phyloP scores from a whole-genome alignment of 352 stramenopile genomes.

The Pythium grandisporangium region DNA sequence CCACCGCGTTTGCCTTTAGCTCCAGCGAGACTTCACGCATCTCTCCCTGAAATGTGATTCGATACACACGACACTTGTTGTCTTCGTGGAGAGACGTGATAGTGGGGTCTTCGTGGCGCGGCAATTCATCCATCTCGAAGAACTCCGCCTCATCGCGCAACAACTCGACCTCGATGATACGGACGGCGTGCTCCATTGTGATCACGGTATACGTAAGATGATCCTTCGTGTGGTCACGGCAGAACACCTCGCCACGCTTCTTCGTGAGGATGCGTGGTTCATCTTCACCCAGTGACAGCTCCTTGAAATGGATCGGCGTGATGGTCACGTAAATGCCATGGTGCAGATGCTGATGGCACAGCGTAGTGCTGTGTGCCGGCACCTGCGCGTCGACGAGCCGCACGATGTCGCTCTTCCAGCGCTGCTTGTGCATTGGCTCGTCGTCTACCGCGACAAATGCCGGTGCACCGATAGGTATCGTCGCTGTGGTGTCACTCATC shows the following conservation, averaged over 20 bases:
- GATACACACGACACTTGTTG: constrained; percentile 32
- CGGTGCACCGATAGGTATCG: no score
- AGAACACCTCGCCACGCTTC: constrained; percentile 12
- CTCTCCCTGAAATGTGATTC: constrained; percentile 18
- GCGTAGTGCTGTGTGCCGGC: constrained; percentile 9
- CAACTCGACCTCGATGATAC: constrained; percentile 45
- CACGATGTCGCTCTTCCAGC: constrained; percentile 10
- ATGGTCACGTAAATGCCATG: constrained; percentile 15
- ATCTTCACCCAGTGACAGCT: constrained; percentile 5
- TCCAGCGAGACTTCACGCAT: constrained; percentile 14
- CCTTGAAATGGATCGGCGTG: constrained; percentile 5
- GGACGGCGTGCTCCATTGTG: constrained; percentile 20
- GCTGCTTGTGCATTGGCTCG: constrained; percentile 14
- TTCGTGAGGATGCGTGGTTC: constrained; percentile 5
- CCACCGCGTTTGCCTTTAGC: constrained; percentile 17
- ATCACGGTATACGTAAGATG: constrained; percentile 28
- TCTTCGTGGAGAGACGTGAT: constrained; percentile 21
- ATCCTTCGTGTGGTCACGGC: constrained; percentile 26
- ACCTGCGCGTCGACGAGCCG: constrained; percentile 15
- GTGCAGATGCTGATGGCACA: constrained; percentile 18
- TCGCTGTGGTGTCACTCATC: no score
- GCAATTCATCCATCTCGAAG: constrained; percentile 10
- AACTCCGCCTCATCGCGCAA: constrained; percentile 33
- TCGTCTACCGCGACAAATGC: constrained; percentile 14
- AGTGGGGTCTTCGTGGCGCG: background rate